Evolutionary conservation across 129 eudicot genomes (phyloP).

Genomic region (Escallonia herrerae): DNA sequence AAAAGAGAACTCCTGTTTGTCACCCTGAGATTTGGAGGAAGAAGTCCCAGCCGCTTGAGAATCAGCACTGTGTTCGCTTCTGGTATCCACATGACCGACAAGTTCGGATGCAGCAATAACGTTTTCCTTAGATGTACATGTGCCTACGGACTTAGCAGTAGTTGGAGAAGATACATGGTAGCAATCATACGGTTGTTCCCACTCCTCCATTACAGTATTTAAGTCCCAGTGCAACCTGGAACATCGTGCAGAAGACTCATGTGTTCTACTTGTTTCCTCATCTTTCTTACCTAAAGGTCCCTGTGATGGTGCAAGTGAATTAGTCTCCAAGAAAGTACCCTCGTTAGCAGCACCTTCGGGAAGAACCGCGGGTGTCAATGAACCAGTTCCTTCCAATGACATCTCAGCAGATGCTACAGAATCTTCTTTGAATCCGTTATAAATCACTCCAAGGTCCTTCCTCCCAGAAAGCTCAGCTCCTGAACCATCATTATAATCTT

Average conservation of each 20-base stretch:
- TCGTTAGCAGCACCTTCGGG: slow-evolving; percentile 9
- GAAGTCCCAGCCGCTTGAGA: neutral
- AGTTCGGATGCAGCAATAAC: slow-evolving; percentile 4
- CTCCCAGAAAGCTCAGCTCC: neutral
- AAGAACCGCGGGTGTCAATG: neutral
- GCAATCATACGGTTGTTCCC: slow-evolving; percentile 27
- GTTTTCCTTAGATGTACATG: slow-evolving; percentile 9
- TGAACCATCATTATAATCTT: slow-evolving; percentile 19
- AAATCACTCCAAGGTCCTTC: neutral
- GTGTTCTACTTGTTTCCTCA: slow-evolving; percentile 13
- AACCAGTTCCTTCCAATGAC: slow-evolving; percentile 11
- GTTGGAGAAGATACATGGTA: slow-evolving; percentile 15
- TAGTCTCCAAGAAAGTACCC: slow-evolving; percentile 5
- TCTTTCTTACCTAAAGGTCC: slow-evolving; percentile 2
- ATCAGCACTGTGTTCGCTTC: slow-evolving; percentile 1
- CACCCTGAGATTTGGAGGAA: slow-evolving; percentile 6
- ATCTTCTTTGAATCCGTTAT: slow-evolving; percentile 6
- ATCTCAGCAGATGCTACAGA: slow-evolving; percentile 7
- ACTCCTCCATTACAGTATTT: slow-evolving; percentile 30
- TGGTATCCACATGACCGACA: slow-evolving; percentile 7
- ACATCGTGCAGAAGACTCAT: slow-evolving; percentile 18
- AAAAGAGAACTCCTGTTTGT: slow-evolving; percentile 20
- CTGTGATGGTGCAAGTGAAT: slow-evolving; percentile 6
- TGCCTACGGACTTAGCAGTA: slow-evolving; percentile 12
- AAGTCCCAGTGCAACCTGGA: slow-evolving; percentile 34